Percentiles rank a stretch among this genome's conserved stretches.
Evolutionary conservation across 768 basidiomycete species (phyloP).

Genomic region (Russula olivacea): DNA sequence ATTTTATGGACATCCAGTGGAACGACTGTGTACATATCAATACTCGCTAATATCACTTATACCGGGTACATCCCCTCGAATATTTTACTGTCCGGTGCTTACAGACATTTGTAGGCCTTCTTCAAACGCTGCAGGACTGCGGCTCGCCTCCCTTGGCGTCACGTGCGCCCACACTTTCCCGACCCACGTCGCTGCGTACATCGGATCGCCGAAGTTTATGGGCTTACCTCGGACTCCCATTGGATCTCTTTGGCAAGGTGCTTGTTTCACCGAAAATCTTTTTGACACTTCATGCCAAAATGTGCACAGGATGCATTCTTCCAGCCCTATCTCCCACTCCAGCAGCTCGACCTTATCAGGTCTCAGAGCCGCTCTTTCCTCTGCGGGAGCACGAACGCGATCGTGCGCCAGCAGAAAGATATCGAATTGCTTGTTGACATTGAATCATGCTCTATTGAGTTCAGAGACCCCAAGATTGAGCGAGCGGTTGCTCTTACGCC

Average conservation of each 20-base stretch:
- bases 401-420: slow-evolving; percentile 89
- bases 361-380: slow-evolving; percentile 73
- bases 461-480: slow-evolving; percentile 77
- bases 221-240: slow-evolving; percentile 87
- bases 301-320: slow-evolving; percentile 77
- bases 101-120: slow-evolving; percentile 49
- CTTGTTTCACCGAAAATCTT: not conserved
- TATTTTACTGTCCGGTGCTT: not conserved
- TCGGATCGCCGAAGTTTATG: slow-evolving; percentile 89
- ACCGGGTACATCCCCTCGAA: slow-evolving; percentile 53
- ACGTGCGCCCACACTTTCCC: slow-evolving; percentile 55
- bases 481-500: slow-evolving; percentile 74
- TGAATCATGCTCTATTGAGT: slow-evolving; percentile 82
- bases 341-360: slow-evolving; percentile 85
- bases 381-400: slow-evolving; percentile 92
- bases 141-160: slow-evolving; percentile 75
- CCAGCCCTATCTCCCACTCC: slow-evolving; percentile 94
- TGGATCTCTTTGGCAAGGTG: slow-evolving; percentile 91
- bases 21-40: slow-evolving; percentile 93
- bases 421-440: slow-evolving; percentile 89
- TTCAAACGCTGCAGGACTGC: slow-evolving; percentile 86
- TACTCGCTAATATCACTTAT: slow-evolving; percentile 93
- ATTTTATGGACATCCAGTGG: slow-evolving; percentile 96
- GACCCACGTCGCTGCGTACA: slow-evolving; percentile 76
- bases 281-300: not conserved